Evolutionary conservation across 1,284 basidiomycete genomes (phyloP).

Genomic region (Puccinia coronata): DNA sequence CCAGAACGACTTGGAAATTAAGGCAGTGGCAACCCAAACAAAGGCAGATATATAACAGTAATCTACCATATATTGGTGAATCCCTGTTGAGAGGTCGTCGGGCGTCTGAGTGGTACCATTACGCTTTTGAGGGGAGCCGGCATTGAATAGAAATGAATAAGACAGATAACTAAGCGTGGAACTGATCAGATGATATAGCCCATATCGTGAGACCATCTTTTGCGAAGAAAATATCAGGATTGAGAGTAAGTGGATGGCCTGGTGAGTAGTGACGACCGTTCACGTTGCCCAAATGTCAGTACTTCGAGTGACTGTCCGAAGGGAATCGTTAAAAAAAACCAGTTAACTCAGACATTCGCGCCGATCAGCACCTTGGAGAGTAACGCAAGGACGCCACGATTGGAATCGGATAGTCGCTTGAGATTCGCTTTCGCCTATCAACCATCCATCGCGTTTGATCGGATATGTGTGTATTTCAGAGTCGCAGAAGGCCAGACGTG

Average conservation of each 20-base stretch:
- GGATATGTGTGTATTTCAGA: neutral
- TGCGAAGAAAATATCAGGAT: conserved; percentile 21
- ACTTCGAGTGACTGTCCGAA: neutral
- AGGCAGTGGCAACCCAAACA: conserved; percentile 10
- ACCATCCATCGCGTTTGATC: neutral
- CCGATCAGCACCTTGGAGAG: conserved; percentile 21
- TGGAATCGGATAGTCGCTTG: conserved; percentile 15
- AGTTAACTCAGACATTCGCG: conserved; percentile 24
- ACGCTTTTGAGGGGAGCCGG: neutral
- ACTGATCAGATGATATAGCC: conserved; percentile 25
- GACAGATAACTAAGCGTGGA: conserved; percentile 6
- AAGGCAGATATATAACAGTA: conserved; percentile 28
- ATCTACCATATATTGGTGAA: conserved; percentile 33
- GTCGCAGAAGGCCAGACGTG: neutral
- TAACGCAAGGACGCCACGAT: neutral
- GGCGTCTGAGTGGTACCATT: neutral
- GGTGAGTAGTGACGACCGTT: no score
- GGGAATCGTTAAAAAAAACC: neutral
- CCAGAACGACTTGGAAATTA: conserved; percentile 23
- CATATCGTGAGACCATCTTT: conserved; percentile 11
- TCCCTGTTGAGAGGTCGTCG: conserved; percentile 19
- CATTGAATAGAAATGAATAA: conserved; percentile 15
- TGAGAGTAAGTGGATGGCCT: conserved; percentile 29
- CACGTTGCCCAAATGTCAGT: neutral
- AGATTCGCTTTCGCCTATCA: conserved; percentile 28